Conservation (phyloP, 805 yeast genomes). For the Candida pseudoglaebosa region DNA sequence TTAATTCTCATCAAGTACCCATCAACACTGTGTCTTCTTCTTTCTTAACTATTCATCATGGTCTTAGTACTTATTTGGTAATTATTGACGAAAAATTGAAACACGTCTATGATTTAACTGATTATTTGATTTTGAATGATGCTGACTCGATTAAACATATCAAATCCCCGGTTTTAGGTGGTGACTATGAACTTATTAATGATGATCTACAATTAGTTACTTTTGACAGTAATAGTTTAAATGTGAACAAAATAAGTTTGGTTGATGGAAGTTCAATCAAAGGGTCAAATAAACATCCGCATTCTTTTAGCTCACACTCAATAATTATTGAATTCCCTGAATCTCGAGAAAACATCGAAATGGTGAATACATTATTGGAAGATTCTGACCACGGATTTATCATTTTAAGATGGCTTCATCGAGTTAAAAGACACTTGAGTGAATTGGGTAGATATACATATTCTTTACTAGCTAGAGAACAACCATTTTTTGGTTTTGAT, state of each 20-base stretch:
- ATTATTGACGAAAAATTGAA: conserved; percentile 6
- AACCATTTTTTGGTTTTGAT: background rate
- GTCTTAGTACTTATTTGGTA: conserved; percentile 7
- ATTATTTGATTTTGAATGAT: conserved; percentile 15
- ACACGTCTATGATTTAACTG: conserved; percentile 19
- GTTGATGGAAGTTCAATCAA: conserved; percentile 7
- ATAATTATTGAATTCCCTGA: conserved; percentile 30
- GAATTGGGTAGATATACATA: conserved; percentile 27
- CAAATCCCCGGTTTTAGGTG: conserved; percentile 1
- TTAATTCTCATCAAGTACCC: background rate
- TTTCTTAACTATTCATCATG: background rate
- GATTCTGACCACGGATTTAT: conserved; percentile 19
- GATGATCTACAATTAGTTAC: conserved; percentile 4
- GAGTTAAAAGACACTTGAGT: conserved; percentile 29
- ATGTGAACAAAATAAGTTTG: conserved; percentile 9
- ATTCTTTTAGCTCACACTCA: conserved; percentile 8
- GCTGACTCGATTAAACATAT: conserved; percentile 14
- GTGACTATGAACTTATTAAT: conserved; percentile 9
- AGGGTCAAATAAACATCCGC: conserved; percentile 4
- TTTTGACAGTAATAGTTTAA: conserved; percentile 1
- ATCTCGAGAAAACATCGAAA: conserved; percentile 22
- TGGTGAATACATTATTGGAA: conserved; percentile 29
- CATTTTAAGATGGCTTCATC: conserved; percentile 23
- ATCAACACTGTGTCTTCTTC: background rate
- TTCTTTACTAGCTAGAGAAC: conserved; percentile 6